These are phyloP conservation scores for Fomitopsis pinicola DNA, from an alignment of 1,284 basidiomycete genomes.

Conservation along the genomic window DNA sequence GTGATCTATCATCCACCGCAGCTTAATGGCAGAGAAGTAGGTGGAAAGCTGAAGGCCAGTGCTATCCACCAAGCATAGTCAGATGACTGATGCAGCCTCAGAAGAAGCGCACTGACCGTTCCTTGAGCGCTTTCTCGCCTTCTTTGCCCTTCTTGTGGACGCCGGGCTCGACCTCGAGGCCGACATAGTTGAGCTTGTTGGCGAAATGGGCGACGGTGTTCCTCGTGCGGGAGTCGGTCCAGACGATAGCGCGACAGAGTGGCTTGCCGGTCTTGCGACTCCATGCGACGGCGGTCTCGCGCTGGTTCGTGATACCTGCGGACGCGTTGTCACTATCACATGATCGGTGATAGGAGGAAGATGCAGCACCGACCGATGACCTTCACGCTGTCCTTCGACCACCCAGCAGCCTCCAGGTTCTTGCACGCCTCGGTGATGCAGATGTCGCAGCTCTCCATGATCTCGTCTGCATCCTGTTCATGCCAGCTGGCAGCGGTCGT, in stretches of 20 bases:
- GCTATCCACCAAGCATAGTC: conserved; percentile 33
- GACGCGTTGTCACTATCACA: conserved; percentile 2
- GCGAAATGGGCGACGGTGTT: conserved; percentile 78
- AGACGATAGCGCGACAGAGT: conserved; percentile 89
- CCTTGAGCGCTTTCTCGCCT: conserved; percentile 60
- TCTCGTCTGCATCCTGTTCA: conserved; percentile 88
- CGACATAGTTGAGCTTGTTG: conserved; percentile 66
- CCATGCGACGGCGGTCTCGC: conserved; percentile 96
- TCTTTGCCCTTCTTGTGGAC: conserved; percentile 68
- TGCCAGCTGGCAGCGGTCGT: conserved; percentile 68
- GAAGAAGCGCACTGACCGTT: conserved; percentile 48
- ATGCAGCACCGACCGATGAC: conserved; percentile 70
- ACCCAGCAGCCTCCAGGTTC: conserved; percentile 73
- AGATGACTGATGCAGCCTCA: background rate
- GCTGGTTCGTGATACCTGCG: conserved; percentile 95
- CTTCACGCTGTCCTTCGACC: conserved; percentile 78
- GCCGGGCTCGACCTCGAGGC: conserved; percentile 72
- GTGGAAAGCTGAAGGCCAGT: conserved; percentile 94
- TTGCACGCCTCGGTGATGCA: conserved; percentile 78
- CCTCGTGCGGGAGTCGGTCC: conserved; percentile 93
- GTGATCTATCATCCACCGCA: conserved; percentile 96
- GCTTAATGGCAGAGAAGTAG: conserved; percentile 95
- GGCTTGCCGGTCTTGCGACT: conserved; percentile 86
- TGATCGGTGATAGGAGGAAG: conserved; percentile 6
- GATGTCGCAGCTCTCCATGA: conserved; percentile 72